Evolutionary conservation across 2,329 filamentous ascomycete species (phyloP), one percentile per base, ranked within the genome.

Genomic region (Claviceps pazoutovae): DNA sequence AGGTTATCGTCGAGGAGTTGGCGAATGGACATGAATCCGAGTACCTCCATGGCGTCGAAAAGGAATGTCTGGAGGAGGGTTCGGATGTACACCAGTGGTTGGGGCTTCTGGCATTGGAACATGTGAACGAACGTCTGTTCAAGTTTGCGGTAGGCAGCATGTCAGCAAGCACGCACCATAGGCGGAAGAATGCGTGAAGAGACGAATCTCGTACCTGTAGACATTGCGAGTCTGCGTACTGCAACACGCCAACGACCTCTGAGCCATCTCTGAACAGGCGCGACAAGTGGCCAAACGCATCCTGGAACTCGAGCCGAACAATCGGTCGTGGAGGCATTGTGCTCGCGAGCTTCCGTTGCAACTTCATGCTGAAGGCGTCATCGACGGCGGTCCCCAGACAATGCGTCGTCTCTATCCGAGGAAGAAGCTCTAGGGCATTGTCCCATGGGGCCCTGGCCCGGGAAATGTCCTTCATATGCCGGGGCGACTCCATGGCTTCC

Each of bases 271-370:
- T 71, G 55, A 85, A 86, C 30, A 96, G 69, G 45, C 81, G 79
- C 52, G 76, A 76, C 56, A 96, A 74, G 58, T 87, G 83, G 19
- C 69, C 69, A 56, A 84, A 78, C 0, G 89, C 86, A 59, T 88
- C 82, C 14, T 83, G 78, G 58, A 87, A 84, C 26, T 78, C 79
- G 2, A 90, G 72, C 50, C 88, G 76, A 11, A 96, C 86, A 59
- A 96, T 91, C 0, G 91, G 90, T 8, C 91, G 79, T 7, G 93
- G 93, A 4, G 93, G 93, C 60, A 96, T 90, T 0, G 89, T 96
- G 58, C 89, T 96, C 1, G 93, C 90, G 36, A 98, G 74, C 56
- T 85, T 85, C n/a, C 90, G 79, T 63, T 98, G 93, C 39, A 97
- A 76, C 63, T 95, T 95, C 23, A 81, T 80, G 59, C 88, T 96